phyloP scores from a whole-genome alignment of 1,139 yeast species.

The Blastobotrys ciferrii region DNA sequence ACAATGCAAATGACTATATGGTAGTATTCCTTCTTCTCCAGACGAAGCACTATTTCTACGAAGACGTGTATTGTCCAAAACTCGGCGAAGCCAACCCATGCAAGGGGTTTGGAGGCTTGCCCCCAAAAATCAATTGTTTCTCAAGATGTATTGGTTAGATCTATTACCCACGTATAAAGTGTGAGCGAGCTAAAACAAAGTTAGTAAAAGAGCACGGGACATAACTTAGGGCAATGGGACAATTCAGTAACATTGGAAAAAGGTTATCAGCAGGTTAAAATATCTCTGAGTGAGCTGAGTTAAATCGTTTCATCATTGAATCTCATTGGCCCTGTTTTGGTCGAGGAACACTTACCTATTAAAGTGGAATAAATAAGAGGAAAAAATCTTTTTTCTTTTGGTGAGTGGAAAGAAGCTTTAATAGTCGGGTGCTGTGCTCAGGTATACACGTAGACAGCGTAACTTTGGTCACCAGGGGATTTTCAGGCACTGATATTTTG shows the following conservation, averaged over 20 bases:
- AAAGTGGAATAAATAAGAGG: background rate
- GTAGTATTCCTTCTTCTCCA: too few species aligned
- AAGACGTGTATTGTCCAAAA: too few species aligned
- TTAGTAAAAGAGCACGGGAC: background rate
- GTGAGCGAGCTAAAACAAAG: background rate
- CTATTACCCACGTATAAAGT: too few species aligned
- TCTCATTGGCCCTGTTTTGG: background rate
- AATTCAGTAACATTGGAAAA: slow-evolving; percentile 10
- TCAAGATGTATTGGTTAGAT: too few species aligned
- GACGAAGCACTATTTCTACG: too few species aligned
- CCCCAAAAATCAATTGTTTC: too few species aligned
- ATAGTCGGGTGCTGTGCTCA: slow-evolving; percentile 5
- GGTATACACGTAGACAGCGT: slow-evolving; percentile 8
- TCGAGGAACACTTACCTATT: background rate
- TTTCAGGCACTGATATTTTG: slow-evolving; percentile 12
- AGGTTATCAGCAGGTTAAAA: slow-evolving; percentile 24
- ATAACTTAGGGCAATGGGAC: background rate
- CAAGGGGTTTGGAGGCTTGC: too few species aligned
- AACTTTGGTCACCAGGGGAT: background rate
- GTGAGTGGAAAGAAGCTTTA: slow-evolving; percentile 1
- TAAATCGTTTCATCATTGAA: slow-evolving; percentile 40
- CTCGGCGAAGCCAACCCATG: too few species aligned
- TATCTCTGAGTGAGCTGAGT: slow-evolving; percentile 41
- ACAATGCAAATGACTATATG: too few species aligned
- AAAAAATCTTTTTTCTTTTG: background rate